Percentiles rank a stretch among this genome's conserved stretches.
These are phyloP conservation scores for Knufia petricola DNA, from an alignment of 2,329 filamentous ascomycete genomes.

Conservation along the genomic window DNA sequence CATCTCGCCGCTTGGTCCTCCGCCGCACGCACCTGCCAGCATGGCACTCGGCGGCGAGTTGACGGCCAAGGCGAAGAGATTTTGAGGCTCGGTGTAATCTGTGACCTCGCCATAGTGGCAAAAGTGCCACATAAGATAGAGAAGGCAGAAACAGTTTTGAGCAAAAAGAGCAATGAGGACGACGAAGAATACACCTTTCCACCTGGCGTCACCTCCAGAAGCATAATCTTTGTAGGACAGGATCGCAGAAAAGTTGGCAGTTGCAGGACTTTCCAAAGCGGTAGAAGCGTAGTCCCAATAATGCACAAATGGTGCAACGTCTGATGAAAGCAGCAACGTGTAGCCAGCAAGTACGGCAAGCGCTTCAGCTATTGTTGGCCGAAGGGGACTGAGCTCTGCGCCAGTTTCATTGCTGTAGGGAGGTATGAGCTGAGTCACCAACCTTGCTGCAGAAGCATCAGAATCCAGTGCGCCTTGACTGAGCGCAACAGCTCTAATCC, in stretches of 20 bases:
- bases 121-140: conserved; percentile 49
- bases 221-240: conserved; percentile 60
- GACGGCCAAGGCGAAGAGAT: conserved; percentile 62
- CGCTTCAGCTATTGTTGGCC: conserved; percentile 62
- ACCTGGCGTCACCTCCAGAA: conserved; percentile 50
- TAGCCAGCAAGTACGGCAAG: conserved; percentile 60
- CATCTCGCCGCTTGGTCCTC: conserved; percentile 43
- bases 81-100: conserved; percentile 69
- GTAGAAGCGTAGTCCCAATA: conserved; percentile 39
- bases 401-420: conserved; percentile 24
- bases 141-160: conserved; percentile 56
- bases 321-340: conserved; percentile 53
- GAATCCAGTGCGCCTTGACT: conserved; percentile 46
- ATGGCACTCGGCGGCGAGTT: conserved; percentile 49
- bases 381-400: conserved; percentile 33
- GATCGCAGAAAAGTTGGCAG: conserved; percentile 50
- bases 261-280: conserved; percentile 26
- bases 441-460: conserved; percentile 50
- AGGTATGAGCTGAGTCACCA: conserved; percentile 49
- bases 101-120: conserved; percentile 51
- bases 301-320: conserved; percentile 52
- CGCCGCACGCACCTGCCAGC: conserved; percentile 48
- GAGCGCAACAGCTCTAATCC: conserved; percentile 47
- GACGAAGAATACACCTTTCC: conserved; percentile 59
- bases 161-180: conserved; percentile 57